Base-by-base conservation (phyloP, 2,329 filamentous ascomycete species). In the Neophaeococcomyces mojaviensis region DNA sequence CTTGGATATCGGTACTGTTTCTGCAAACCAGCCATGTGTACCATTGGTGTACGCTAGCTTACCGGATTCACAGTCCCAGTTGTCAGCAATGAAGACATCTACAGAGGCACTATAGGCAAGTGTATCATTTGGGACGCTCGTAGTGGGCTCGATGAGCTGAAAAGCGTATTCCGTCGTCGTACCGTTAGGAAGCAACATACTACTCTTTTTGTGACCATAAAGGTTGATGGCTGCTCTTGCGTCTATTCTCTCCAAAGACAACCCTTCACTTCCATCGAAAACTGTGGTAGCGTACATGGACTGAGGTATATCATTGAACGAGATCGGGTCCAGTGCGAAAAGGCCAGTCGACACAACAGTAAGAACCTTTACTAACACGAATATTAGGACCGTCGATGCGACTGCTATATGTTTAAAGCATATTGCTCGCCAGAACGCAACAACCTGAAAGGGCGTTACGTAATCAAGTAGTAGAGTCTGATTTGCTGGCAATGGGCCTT, bases 381-480 rank as follows among this genome's bases (percentile, higher is more conserved):
- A 54, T 10, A 52, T 42, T 6, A 39, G n/a, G 31, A 54, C 48
- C 4, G 44, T 42, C 10, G 40, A 38, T 4, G 45, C 32, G 18
- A 54, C 47, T 4, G 31, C 39, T 43, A 49, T 46, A 33, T 54
- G 51, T 9, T 47, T n/a, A 6, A 31, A 40, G 26, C 44, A 37
- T 16, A 54, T 10, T 2, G 51, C 51, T 28, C 28, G 49, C 49
- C 49, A 52, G 22, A 54, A 34, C 4, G 51, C 39, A 12, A 42
- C 28, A 28, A 50, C 5, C 33, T 51, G 49, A 26, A 52, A 42
- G n/a, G 47, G 49, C n/a, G 49, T 51, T 10, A 51, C 44, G 43
- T 54, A 54, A 36, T 54, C 49, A 15, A 54, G 30, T 7, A 54
- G 37, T 38, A 54, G 46, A 26, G 49, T 54, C 38, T 52, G 45